A percentile compares a stretch with the other conserved stretches of the same genome.
Conservation (phyloP, 768 basidiomycete species). For the Sporobolomyces pararoseus region DNA sequence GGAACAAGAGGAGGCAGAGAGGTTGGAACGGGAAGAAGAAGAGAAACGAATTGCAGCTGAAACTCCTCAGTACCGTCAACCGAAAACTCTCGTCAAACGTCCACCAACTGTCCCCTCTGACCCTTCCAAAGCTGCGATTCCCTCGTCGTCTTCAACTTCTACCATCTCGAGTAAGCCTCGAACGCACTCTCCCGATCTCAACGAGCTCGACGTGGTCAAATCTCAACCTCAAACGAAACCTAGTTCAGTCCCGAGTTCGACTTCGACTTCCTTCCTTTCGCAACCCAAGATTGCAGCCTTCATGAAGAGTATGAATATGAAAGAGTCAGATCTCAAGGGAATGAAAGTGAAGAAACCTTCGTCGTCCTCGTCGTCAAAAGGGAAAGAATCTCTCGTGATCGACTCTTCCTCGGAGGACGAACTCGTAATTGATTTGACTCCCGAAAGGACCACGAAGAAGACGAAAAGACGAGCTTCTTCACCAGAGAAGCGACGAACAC, state of each 20-base stretch:
- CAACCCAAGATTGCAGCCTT: not conserved
- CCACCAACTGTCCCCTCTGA: not conserved
- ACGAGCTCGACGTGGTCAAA: not conserved
- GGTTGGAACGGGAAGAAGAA: not conserved
- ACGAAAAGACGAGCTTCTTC: constrained; percentile 2
- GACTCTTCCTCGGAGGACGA: not conserved
- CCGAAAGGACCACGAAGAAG: not conserved
- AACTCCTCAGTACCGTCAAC: constrained; percentile 1
- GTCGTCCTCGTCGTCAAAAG: not conserved
- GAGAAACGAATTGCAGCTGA: not conserved
- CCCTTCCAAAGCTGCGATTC: not conserved
- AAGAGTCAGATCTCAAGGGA: not conserved
- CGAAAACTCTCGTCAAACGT: not conserved
- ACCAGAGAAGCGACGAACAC: not conserved
- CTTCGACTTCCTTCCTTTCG: not conserved
- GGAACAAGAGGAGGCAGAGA: not conserved
- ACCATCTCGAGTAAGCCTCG: not conserved
- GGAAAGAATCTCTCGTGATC: not conserved
- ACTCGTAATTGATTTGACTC: not conserved
- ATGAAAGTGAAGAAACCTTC: not conserved
- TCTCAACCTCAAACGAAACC: not conserved
- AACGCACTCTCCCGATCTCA: not conserved
- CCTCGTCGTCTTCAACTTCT: not conserved
- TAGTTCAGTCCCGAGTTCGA: not conserved
- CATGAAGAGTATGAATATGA: not conserved